A percentile compares a stretch with the other conserved stretches of the same genome.
These are phyloP conservation scores for Articulospora tetracladia DNA, from an alignment of 495 filamentous ascomycete species.

Conservation along the genomic window DNA sequence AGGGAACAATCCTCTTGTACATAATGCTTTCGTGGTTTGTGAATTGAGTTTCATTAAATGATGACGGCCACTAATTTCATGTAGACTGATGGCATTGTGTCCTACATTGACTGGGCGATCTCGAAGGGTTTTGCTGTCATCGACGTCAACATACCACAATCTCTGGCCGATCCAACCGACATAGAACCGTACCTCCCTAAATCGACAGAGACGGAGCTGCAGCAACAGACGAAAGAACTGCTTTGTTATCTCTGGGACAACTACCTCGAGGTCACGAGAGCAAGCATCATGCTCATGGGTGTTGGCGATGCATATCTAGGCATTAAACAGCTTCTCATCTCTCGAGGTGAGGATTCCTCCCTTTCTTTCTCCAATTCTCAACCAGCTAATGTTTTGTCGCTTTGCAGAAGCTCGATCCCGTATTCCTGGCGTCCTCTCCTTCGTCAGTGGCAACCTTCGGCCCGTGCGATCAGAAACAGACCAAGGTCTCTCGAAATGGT, in stretches of 20 bases:
- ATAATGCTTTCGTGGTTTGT: slow-evolving; percentile 85
- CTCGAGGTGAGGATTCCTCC: slow-evolving; percentile 48
- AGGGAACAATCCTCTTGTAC: slow-evolving; percentile 68
- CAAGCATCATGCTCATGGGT: slow-evolving; percentile 78
- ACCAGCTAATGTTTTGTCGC: slow-evolving; percentile 22
- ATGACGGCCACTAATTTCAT: neutral
- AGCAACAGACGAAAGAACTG: slow-evolving; percentile 65
- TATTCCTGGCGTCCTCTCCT: slow-evolving; percentile 49
- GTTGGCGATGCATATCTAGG: slow-evolving; percentile 73
- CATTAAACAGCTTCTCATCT: slow-evolving; percentile 63
- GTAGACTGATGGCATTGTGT: slow-evolving; percentile 71
- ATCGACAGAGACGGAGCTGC: slow-evolving; percentile 13
- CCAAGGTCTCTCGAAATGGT: slow-evolving; percentile 44
- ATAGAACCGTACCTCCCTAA: slow-evolving; percentile 24
- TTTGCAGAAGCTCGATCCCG: slow-evolving; percentile 32
- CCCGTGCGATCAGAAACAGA: slow-evolving; percentile 58
- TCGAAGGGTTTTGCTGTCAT: slow-evolving; percentile 72
- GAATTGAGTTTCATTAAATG: neutral
- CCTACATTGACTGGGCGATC: slow-evolving; percentile 80
- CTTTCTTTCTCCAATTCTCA: neutral
- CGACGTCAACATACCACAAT: slow-evolving; percentile 82
- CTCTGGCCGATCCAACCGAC: slow-evolving; percentile 20
- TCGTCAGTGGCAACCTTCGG: slow-evolving; percentile 60
- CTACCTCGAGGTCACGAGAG: slow-evolving; percentile 76
- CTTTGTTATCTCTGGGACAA: slow-evolving; percentile 95